These are phyloP conservation scores for Talaromyces sp. DNA, from an alignment of 2,329 filamentous ascomycete genomes.

Conservation along the genomic window DNA sequence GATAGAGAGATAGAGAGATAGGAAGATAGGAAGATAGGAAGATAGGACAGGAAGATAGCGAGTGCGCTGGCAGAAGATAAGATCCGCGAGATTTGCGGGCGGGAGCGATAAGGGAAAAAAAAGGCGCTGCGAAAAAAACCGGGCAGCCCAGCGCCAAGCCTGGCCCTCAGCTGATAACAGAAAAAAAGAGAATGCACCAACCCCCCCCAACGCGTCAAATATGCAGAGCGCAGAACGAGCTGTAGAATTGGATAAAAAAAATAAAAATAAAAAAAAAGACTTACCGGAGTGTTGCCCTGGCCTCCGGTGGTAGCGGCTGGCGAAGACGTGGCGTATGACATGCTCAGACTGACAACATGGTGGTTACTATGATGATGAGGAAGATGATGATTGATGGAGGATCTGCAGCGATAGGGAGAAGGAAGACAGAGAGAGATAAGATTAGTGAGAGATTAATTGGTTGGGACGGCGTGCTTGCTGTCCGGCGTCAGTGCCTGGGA, in stretches of 20 bases:
- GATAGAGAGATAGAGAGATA: constrained; percentile 17
- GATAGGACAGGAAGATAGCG: too few relatives aligned
- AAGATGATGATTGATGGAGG: constrained; percentile 22
- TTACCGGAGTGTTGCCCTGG: constrained; percentile 51
- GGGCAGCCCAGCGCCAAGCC: constrained; percentile 31
- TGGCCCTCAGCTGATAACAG: constrained; percentile 31
- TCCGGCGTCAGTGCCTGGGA: constrained; percentile 5
- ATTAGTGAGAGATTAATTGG: not conserved
- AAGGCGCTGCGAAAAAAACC: not conserved
- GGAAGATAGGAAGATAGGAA: constrained; percentile 22
- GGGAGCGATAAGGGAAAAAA: constrained; percentile 42
- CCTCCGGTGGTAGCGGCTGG: constrained; percentile 64
- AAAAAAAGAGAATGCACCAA: constrained; percentile 19
- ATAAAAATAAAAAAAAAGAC: constrained; percentile 24
- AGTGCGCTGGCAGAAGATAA: constrained; percentile 39
- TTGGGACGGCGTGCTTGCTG: not conserved
- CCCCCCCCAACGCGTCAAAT: constrained; percentile 5
- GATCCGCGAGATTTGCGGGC: constrained; percentile 33
- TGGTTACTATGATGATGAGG: constrained; percentile 35
- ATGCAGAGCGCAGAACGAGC: constrained; percentile 20
- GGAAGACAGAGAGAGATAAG: constrained; percentile 2
- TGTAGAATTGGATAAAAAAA: not conserved
- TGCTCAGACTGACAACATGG: constrained; percentile 51
- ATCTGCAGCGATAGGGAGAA: constrained; percentile 14
- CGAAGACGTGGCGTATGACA: constrained; percentile 62